Evolutionary conservation across 495 filamentous ascomycete genomes (phyloP).

Genomic region (Xylaria flabelliformis): DNA sequence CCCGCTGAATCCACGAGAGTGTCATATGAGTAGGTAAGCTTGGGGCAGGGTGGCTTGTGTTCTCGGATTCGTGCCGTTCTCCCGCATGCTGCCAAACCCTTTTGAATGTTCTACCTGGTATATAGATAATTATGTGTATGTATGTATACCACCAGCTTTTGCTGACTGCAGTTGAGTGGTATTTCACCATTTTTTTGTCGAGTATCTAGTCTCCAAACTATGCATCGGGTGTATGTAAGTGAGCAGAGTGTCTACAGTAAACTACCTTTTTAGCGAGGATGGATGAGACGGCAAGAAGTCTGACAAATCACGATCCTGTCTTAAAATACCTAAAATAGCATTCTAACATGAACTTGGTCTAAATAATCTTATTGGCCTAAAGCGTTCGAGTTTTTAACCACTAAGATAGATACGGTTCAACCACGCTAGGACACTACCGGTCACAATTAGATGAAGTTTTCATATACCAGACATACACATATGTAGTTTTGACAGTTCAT

Average conservation of each 20-base stretch:
- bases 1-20: neutral
- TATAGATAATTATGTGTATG: neutral
- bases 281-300: neutral
- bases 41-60: neutral
- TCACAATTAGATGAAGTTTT: neutral
- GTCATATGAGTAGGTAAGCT: neutral
- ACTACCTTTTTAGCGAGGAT: neutral
- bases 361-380: neutral
- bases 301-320: neutral
- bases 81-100: neutral
- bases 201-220: neutral
- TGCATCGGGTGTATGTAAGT: neutral
- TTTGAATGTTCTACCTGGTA: neutral
- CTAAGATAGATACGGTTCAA: neutral
- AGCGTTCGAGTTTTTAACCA: neutral
- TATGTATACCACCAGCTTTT: neutral
- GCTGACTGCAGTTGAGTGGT: neutral
- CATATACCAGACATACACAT: neutral
- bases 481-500: slow-evolving; percentile 8
- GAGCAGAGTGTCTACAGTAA: neutral
- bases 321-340: too few species aligned
- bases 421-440: neutral
- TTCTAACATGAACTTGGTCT: neutral
- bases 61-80: neutral
- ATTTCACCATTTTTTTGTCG: neutral